These are phyloP conservation scores for Phytophthora capsici DNA, from an alignment of 352 stramenopile species.

Conservation along the genomic window DNA sequence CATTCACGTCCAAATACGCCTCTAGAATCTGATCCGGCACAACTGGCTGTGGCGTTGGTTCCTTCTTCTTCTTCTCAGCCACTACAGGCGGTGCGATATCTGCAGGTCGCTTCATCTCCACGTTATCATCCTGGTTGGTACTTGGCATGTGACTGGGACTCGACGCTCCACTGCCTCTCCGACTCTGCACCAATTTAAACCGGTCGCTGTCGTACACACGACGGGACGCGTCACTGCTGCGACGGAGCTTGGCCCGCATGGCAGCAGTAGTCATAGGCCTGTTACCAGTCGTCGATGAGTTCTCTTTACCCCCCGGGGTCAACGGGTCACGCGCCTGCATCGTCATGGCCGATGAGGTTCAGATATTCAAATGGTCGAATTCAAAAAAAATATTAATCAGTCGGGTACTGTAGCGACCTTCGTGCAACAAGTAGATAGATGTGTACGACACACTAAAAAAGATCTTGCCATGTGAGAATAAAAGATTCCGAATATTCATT, in stretches of 20 bases:
- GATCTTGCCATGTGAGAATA: too few species aligned
- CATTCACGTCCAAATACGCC: slow-evolving; percentile 56
- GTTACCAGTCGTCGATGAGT: slow-evolving; percentile 13
- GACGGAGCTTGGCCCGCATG: slow-evolving; percentile 18
- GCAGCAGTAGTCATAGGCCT: not conserved
- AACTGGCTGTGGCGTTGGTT: slow-evolving; percentile 41
- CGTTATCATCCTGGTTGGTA: slow-evolving; percentile 23
- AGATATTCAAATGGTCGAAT: slow-evolving; percentile 56
- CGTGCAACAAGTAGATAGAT: too few species aligned
- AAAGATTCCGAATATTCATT: too few species aligned
- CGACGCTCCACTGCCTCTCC: slow-evolving; percentile 21
- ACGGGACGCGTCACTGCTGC: slow-evolving; percentile 26
- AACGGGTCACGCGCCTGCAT: slow-evolving; percentile 39
- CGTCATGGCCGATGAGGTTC: slow-evolving; percentile 43
- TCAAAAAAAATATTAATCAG: slow-evolving; percentile 20
- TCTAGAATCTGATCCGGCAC: slow-evolving; percentile 77
- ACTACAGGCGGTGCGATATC: slow-evolving; percentile 3
- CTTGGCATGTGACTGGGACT: slow-evolving; percentile 4
- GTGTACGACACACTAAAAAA: too few species aligned
- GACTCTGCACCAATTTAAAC: slow-evolving; percentile 48
- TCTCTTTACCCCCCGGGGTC: slow-evolving; percentile 33
- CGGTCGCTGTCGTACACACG: slow-evolving; percentile 42
- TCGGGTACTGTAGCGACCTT: too few species aligned
- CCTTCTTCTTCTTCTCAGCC: slow-evolving; percentile 39
- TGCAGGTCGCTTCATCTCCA: slow-evolving; percentile 14